These are phyloP conservation scores for Astragalus membranaceus DNA, from an alignment of 306 rosid genomes.

Conservation along the genomic window DNA sequence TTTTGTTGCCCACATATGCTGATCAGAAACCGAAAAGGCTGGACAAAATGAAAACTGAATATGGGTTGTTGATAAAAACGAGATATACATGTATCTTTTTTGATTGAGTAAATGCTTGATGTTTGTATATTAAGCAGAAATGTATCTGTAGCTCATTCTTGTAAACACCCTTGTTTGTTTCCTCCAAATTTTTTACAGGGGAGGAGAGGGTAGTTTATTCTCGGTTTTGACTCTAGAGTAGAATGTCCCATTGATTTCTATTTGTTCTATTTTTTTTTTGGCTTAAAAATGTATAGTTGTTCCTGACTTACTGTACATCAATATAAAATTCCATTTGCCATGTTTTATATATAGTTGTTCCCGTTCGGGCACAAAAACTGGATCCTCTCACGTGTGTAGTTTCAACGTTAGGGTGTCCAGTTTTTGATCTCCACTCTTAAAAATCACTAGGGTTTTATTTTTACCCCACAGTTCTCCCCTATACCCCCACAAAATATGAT, in stretches of 20 bases:
- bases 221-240: conserved; percentile 30
- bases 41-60: not conserved
- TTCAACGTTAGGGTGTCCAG: too few relatives aligned
- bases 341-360: not conserved
- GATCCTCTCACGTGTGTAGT: not conserved
- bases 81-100: conserved; percentile 1
- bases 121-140: conserved; percentile 29
- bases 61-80: conserved; percentile 13
- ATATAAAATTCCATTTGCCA: conserved; percentile 16
- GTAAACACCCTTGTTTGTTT: conserved; percentile 32
- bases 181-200: conserved; percentile 24
- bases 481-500: too few relatives aligned
- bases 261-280: not conserved
- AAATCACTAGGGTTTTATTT: too few relatives aligned
- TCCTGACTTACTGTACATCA: conserved; percentile 20
- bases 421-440: too few relatives aligned
- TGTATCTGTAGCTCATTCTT: conserved; percentile 30
- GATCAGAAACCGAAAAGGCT: not conserved
- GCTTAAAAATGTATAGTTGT: conserved; percentile 28
- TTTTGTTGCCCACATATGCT: conserved; percentile 7
- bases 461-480: too few relatives aligned
- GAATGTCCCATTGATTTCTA: conserved; percentile 18
- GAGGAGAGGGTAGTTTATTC: conserved; percentile 23
- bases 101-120: conserved; percentile 15
- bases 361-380: not conserved